A percentile compares a stretch with the other conserved stretches of the same genome.
These are phyloP conservation scores for Erysimum cheiranthoides DNA, from an alignment of 345 rosid species.

Conservation along the genomic window DNA sequence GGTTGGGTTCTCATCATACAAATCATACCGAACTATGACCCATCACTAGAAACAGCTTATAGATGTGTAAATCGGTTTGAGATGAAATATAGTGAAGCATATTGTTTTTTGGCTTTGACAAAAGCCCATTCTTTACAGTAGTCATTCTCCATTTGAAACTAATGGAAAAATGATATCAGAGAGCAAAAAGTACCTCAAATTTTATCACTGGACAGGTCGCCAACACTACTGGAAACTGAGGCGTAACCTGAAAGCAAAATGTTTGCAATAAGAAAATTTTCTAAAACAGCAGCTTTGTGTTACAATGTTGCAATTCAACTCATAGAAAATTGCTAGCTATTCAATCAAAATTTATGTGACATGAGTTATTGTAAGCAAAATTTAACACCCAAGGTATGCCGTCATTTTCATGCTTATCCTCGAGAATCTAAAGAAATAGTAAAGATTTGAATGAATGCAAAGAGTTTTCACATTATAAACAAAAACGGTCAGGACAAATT, in stretches of 20 bases:
- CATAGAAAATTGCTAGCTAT: too few relatives aligned
- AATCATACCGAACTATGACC: neutral
- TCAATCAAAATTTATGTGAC: too few relatives aligned
- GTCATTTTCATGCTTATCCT: neutral
- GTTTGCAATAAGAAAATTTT: conserved; percentile 5
- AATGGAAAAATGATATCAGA: too few relatives aligned
- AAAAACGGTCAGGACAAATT: neutral
- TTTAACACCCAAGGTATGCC: neutral
- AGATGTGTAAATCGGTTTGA: neutral
- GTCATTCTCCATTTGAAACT: too few relatives aligned
- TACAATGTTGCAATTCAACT: too few relatives aligned
- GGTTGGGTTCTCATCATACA: neutral
- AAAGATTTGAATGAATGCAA: too few relatives aligned
- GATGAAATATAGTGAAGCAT: neutral
- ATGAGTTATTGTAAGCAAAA: neutral
- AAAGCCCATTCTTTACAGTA: neutral
- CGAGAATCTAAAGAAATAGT: too few relatives aligned
- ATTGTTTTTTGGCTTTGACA: neutral
- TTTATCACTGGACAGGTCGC: conserved; percentile 71
- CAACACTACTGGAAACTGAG: conserved; percentile 68
- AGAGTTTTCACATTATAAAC: too few relatives aligned
- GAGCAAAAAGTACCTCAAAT: conserved; percentile 64
- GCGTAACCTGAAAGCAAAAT: conserved; percentile 71
- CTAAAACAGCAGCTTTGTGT: too few relatives aligned
- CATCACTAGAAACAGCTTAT: neutral